phyloP scores from a whole-genome alignment of 148 eudicot species.

The Nepenthes mirabilis region DNA sequence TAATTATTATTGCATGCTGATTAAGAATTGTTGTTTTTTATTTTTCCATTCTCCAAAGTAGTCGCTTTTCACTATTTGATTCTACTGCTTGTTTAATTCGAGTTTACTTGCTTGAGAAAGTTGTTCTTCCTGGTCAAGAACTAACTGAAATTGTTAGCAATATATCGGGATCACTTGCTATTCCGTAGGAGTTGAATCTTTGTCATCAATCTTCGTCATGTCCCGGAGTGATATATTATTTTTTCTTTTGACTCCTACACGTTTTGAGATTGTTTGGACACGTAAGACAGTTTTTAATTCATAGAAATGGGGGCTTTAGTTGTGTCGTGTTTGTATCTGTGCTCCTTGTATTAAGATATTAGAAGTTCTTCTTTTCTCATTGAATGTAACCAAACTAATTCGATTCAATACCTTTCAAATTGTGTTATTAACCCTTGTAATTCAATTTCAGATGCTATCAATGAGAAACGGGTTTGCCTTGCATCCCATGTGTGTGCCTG shows the following conservation, averaged over 20 bases:
- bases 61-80: neutral
- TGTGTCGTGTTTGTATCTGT: no score
- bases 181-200: no score
- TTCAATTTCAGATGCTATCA: conserved; percentile 54
- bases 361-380: neutral
- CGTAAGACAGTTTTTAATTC: no score
- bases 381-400: neutral
- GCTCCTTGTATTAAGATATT: neutral
- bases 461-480: conserved; percentile 71
- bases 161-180: no score
- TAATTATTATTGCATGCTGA: neutral
- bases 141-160: no score
- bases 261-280: no score
- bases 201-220: no score
- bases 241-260: no score
- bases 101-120: neutral
- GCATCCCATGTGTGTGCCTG: conserved; percentile 61
- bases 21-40: neutral
- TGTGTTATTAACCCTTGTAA: neutral
- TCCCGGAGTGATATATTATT: no score
- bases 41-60: neutral
- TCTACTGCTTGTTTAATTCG: neutral
- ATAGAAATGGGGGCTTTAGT: no score
- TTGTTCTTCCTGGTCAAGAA: neutral
- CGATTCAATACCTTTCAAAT: neutral